Base-by-base conservation (phyloP, 306 rosid species). In the Trifolium pratense region DNA sequence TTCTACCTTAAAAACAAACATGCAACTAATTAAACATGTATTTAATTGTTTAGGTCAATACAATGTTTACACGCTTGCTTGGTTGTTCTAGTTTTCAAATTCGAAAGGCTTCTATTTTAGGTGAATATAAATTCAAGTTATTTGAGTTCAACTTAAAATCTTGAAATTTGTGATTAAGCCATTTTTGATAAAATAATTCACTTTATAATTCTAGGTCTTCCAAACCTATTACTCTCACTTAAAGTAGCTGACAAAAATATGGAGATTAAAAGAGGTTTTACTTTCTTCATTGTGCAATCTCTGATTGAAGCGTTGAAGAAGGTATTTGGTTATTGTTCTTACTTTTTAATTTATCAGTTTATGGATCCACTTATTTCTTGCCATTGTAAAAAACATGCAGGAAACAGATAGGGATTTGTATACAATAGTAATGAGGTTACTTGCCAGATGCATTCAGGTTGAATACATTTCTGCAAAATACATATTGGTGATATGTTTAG, bases 151-250 rank as follows among this genome's bases (percentile, higher is more conserved):
- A 25, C 13, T 73, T 60, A 48, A 11, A 21, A 16, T 51, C 42
- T 66, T 59, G 42, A 63, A 46, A 43, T 53, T 40, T 26, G 10
- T 6, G 14, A 18, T 16, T 3, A 18, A 23, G 32, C 21, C 45
- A 6, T 53, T 14, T 42, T 53, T 75, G 57, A 43, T 45, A 20
- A 66, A 57, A 57, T 56, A 66, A 66, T 71, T 59, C 14, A 53
- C 80, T 74, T 40, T 52, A 53, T 42, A 37, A 61, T 52, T 62
- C 56, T 62, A 80, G 84, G 62, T 66, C 29, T 75, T 69, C 77
- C 84, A 31, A 63, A 23, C 3, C 8, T 75, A 20, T 52, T 75
- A 71, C 46, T 4, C 16, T 40, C 73, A 13, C 20, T 42, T 43
- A 57, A 42, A 45, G 42, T 49, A 11, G 52, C 31, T 23, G 52